phyloP scores from a whole-genome alignment of 768 basidiomycete species.

The Lepiota subincarnata region DNA sequence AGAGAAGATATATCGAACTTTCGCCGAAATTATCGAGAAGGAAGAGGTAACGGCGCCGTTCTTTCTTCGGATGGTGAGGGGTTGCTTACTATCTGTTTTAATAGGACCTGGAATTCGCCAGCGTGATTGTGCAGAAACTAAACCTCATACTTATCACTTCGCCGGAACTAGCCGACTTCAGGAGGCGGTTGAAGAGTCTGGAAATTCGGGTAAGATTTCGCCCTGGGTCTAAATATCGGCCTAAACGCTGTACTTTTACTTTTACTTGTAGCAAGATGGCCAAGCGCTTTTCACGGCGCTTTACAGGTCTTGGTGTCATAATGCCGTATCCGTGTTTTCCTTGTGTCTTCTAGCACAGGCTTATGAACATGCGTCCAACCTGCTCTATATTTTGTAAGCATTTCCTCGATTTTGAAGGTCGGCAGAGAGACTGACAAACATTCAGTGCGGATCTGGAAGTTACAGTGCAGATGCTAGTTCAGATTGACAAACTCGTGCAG shows the following conservation, averaged over 20 bases:
- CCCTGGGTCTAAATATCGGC: neutral
- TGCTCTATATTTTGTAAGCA: slow-evolving; percentile 87
- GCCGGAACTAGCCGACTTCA: slow-evolving; percentile 92
- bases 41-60: slow-evolving; percentile 68
- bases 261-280: slow-evolving; percentile 74
- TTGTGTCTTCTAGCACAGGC: slow-evolving; percentile 96
- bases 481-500: slow-evolving; percentile 97
- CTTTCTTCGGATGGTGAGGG: neutral
- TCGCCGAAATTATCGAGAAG: slow-evolving; percentile 96
- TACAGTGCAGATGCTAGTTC: slow-evolving; percentile 90
- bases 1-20: slow-evolving; percentile 91
- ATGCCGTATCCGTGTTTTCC: slow-evolving; percentile 94
- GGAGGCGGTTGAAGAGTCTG: slow-evolving; percentile 86
- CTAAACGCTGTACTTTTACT: neutral
- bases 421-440: neutral
- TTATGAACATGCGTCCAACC: slow-evolving; percentile 96
- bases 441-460: slow-evolving; percentile 92
- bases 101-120: slow-evolving; percentile 96
- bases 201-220: slow-evolving; percentile 73
- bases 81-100: neutral
- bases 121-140: slow-evolving; percentile 95
- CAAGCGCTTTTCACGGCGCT: slow-evolving; percentile 92
- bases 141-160: slow-evolving; percentile 96
- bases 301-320: slow-evolving; percentile 98
- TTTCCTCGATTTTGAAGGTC: neutral